phyloP scores from a whole-genome alignment of 345 rosid genomes.

The Pistacia integerrima region DNA sequence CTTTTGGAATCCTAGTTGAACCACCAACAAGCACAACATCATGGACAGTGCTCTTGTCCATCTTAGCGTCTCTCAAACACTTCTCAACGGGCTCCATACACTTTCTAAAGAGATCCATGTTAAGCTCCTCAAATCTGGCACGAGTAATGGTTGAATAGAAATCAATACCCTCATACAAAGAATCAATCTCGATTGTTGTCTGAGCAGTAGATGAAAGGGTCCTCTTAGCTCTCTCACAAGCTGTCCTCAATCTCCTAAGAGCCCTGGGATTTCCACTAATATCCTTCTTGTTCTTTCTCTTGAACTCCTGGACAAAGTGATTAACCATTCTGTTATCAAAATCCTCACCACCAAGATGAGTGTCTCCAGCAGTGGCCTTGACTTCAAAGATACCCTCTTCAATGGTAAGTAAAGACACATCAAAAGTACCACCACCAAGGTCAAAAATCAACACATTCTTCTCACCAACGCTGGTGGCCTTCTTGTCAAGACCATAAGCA shows the following conservation, averaged over 20 bases:
- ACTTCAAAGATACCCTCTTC: conserved; percentile 80
- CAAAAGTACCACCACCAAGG: conserved; percentile 72
- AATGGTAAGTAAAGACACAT: conserved; percentile 69
- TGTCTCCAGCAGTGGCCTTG: conserved; percentile 78
- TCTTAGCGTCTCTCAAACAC: conserved; percentile 71
- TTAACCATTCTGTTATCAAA: conserved; percentile 73
- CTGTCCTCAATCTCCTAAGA: conserved; percentile 67
- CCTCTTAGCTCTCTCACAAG: conserved; percentile 75
- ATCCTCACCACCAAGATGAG: conserved; percentile 79
- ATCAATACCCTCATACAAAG: conserved; percentile 72
- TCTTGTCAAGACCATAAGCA: conserved; percentile 79
- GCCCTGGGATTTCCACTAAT: conserved; percentile 69
- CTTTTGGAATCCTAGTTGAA: conserved; percentile 74
- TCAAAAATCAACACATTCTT: conserved; percentile 72
- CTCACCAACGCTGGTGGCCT: conserved; percentile 66
- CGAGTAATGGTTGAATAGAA: conserved; percentile 70
- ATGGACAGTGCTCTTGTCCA: conserved; percentile 65
- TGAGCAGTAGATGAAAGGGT: conserved; percentile 69
- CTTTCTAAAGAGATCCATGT: conserved; percentile 70
- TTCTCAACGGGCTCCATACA: conserved; percentile 81
- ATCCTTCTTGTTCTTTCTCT: conserved; percentile 74
- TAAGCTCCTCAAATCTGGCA: conserved; percentile 68
- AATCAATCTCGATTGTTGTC: conserved; percentile 67
- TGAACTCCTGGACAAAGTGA: conserved; percentile 75
- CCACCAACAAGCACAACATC: conserved; percentile 75